Base-by-base conservation (phyloP, 1,139 yeast species). In the Diutina pseudorugosa region DNA sequence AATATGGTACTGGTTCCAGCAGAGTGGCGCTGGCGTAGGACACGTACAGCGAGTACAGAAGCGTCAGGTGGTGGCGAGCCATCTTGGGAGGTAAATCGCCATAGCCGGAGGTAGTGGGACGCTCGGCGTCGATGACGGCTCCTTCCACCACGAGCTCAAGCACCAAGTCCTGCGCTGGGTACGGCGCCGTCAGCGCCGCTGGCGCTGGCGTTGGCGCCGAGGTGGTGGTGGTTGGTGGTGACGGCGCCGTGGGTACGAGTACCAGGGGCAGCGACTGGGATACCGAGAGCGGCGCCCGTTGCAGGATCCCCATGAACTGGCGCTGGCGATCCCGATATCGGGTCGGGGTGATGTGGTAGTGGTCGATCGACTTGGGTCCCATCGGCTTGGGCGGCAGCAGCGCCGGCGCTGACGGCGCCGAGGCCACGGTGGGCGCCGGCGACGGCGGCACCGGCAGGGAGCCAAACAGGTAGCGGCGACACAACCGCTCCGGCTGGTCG, bases 341-440 rank as follows among this genome's bases (percentile, higher is more conserved):
- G 1, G 21, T 16, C 40, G 19, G 18, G 19, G 40, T 9, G 36
- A 30, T 30, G 36, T 30, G 36, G 40, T 45, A 45, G 40, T 33
- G 14, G 27, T 45, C 49, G 40, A 45, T 45, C 14, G 30, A 27
- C 27, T 45, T 45, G 12, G 49, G 49, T 4, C 49, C 49, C 49
- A 45, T 27, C n/a, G 40, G 49, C 21, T 27, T 45, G 3, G 23
- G 49, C 14, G 49, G 49, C 49, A 45, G 49, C 20, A n/a, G 16
- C 11, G 47, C 19, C 47, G 21, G 42, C 42, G 16, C 42, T 6
- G 42, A 40, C 19, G 42, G 42, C 19, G 42, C 20, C 42, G 36
- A 30, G n/a, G 36, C 36, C 36, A 14, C 36, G n/a, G 36, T 11
- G 14, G 36, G 36, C n/a, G 36, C n/a, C n/a, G 36, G 36, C n/a